Evolutionary conservation across 169 alveolate genomes (phyloP), one percentile per base, ranked within the genome.

Genomic region (Neospora caninum): DNA sequence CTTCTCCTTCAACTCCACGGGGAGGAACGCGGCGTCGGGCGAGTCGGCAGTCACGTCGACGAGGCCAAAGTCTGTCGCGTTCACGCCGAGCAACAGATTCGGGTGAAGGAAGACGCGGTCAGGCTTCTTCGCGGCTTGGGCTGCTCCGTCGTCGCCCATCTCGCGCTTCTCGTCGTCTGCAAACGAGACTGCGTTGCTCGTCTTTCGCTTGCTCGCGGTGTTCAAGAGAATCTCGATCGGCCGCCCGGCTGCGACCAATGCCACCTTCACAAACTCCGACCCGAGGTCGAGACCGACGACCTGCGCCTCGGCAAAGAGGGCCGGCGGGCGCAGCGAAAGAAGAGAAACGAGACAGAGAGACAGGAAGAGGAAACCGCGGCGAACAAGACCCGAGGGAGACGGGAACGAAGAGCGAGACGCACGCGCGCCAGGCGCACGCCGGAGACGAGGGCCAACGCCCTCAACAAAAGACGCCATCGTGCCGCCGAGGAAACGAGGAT

Each of bases 211-310:
- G 84, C 93, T 73, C 80, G 87, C 67, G 45, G 45, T n/a, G 91
- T 82, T 93, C 88, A 94, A 80, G 36, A 95, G 67, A 49, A 93
- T 70, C 69, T 95, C 96, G 41, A 95, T 91, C 0, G 91, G 92
- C n/a, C 82, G 88, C 43, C 95, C 95, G 0, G 95, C 94, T 7
- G 92, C 92, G 29, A 94, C 95, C 31, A 88, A 22, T 0, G 94
- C 96, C 42, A 88, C 96, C 92, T 94, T 94, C 31, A 94, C 73
- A 39, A 64, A 94, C 88, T 93, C 93, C 10, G 93, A 83, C 13
- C 96, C 96, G 22, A 94, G 43, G 53, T 94, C 96, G n/a, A 94
- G 49, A 10, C 96, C 96, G 25, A 94, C 84, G n/a, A 94, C 93
- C 42, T 84, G 91, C n/a, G 91, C 96, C 80, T 88, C 43, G 45